Conservation (phyloP, 495 filamentous ascomycete genomes). For the Penicillium cosmopolitanum region DNA sequence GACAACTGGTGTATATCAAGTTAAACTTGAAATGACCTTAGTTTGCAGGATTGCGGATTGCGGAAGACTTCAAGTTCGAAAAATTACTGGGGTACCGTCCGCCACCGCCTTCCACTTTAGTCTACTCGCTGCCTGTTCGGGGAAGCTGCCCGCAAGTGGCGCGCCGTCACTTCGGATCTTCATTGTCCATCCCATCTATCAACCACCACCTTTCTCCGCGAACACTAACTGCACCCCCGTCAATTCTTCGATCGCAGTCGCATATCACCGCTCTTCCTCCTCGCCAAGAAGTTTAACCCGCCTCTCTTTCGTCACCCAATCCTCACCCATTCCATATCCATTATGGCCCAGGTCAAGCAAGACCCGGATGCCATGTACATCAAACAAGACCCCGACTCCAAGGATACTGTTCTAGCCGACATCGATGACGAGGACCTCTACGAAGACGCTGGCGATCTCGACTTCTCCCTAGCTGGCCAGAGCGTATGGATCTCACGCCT, state of each 20-base stretch:
- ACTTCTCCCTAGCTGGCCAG: conserved; percentile 63
- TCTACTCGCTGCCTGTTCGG: not conserved
- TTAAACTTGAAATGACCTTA: too few species aligned
- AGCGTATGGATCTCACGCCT: conserved; percentile 75
- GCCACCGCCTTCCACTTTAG: not conserved
- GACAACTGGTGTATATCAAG: too few species aligned
- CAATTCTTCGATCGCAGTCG: not conserved
- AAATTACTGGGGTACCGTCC: too few species aligned
- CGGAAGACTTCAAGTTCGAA: too few species aligned
- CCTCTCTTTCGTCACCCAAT: not conserved
- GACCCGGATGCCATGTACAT: conserved; percentile 50
- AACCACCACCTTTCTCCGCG: not conserved
- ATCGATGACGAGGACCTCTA: conserved; percentile 77
- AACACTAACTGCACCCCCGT: not conserved
- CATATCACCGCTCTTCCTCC: not conserved
- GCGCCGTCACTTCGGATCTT: conserved; percentile 11
- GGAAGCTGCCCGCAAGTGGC: conserved; percentile 15
- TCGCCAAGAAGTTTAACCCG: not conserved
- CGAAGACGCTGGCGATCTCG: conserved; percentile 86
- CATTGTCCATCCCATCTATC: not conserved
- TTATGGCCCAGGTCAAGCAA: conserved; percentile 45
- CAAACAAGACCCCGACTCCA: conserved; percentile 70
- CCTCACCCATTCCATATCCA: conserved; percentile 12
- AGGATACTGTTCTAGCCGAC: conserved; percentile 57
- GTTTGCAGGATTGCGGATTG: too few species aligned